Percentiles rank a stretch among this genome's conserved stretches.
These are phyloP conservation scores for Lentinula raphanica DNA, from an alignment of 768 basidiomycete genomes.

Conservation along the genomic window DNA sequence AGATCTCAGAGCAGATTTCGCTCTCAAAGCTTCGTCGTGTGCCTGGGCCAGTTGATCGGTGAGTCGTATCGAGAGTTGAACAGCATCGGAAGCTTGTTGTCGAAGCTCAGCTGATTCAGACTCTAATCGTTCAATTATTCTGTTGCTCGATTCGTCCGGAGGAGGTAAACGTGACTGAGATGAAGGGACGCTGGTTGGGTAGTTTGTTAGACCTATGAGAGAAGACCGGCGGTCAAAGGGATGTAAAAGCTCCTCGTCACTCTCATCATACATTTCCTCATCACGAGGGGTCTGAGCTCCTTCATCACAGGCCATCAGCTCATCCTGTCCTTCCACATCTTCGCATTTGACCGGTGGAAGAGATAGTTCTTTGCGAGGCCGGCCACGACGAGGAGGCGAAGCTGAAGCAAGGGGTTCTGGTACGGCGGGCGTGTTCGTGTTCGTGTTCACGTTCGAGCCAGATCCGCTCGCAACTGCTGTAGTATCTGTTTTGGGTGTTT, in stretches of 20 bases:
- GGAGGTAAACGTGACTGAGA: slow-evolving; percentile 19
- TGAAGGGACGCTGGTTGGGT: slow-evolving; percentile 8
- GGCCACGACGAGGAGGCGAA: slow-evolving; percentile 12
- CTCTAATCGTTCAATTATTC: slow-evolving; percentile 54
- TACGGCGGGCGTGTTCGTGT: background rate
- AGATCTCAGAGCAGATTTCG: slow-evolving; percentile 47
- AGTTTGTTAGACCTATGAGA: slow-evolving; percentile 28
- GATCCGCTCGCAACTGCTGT: background rate
- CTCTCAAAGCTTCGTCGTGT: slow-evolving; percentile 54
- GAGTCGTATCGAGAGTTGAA: slow-evolving; percentile 57
- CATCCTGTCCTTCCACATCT: slow-evolving; percentile 25
- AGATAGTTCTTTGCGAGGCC: slow-evolving; percentile 15
- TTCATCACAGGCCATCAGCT: slow-evolving; percentile 13
- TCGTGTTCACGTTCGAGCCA: background rate
- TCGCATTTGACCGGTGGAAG: slow-evolving; percentile 32
- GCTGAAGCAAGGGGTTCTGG: background rate
- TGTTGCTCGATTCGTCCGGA: slow-evolving; percentile 23
- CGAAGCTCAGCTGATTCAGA: slow-evolving; percentile 61
- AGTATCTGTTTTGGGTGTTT: slow-evolving; percentile 20
- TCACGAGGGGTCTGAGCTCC: slow-evolving; percentile 24
- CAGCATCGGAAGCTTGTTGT: slow-evolving; percentile 63
- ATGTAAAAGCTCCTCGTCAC: slow-evolving; percentile 54
- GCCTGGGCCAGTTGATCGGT: slow-evolving; percentile 67
- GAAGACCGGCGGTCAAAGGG: slow-evolving; percentile 41
- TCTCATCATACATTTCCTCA: slow-evolving; percentile 50